Evolutionary conservation across 73 alveolate genomes (phyloP).

Genomic region (Paraurostyla sp.): DNA sequence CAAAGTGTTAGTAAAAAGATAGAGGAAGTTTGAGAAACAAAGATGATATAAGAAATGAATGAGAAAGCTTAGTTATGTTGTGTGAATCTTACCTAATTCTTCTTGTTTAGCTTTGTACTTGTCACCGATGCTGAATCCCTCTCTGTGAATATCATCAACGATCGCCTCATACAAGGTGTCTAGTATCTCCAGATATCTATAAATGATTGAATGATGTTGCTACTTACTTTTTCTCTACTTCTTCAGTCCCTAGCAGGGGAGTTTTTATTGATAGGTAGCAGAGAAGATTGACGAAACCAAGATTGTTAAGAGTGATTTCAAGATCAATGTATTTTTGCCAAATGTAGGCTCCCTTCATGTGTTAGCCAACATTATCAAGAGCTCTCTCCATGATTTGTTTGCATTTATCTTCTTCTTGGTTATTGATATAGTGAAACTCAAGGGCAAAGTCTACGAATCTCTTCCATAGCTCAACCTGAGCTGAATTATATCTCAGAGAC

Average conservation of each 20-base stretch:
- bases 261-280: constrained; percentile 48
- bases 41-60: too few relatives aligned
- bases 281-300: constrained; percentile 59
- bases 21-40: too few relatives aligned
- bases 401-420: constrained; percentile 48
- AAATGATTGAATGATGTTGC: background rate
- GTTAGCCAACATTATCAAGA: constrained; percentile 30
- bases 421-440: constrained; percentile 35
- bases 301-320: constrained; percentile 35
- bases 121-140: constrained; percentile 22
- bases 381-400: constrained; percentile 63
- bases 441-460: constrained; percentile 52
- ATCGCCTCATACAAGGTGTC: constrained; percentile 43
- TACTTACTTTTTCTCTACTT: constrained; percentile 30
- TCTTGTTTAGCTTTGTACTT: constrained; percentile 50
- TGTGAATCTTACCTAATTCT: constrained; percentile 44
- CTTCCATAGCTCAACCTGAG: constrained; percentile 58
- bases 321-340: constrained; percentile 59
- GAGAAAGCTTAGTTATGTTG: background rate
- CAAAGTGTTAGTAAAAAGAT: too few relatives aligned
- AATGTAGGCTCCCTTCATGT: constrained; percentile 54
- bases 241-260: constrained; percentile 39
- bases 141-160: constrained; percentile 1
- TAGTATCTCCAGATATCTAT: constrained; percentile 23
- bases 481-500: constrained; percentile 45